Conservation (phyloP, 129 eudicot species). For the Arctium minus region DNA sequence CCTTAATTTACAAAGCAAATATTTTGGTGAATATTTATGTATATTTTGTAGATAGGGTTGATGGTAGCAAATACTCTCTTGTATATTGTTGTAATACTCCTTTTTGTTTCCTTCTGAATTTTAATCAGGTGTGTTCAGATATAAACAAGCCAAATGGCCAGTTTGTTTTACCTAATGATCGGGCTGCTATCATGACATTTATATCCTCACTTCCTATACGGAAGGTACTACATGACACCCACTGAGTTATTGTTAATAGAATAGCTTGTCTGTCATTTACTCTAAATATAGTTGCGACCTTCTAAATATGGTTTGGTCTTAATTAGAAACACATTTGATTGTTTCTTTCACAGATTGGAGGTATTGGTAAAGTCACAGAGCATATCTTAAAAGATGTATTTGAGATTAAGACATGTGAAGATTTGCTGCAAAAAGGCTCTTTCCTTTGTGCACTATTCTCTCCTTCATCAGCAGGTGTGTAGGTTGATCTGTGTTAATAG, state of each 20-base stretch:
- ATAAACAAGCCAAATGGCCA: slow-evolving; percentile 97
- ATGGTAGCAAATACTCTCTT: not conserved
- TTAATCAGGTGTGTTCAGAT: slow-evolving; percentile 81
- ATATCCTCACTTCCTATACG: slow-evolving; percentile 93
- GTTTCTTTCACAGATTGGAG: slow-evolving; percentile 69
- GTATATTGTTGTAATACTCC: not conserved
- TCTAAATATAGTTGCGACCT: not conserved
- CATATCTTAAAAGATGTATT: slow-evolving; percentile 70
- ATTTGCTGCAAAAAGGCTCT: slow-evolving; percentile 75
- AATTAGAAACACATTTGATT: slow-evolving; percentile 4
- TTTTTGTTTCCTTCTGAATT: slow-evolving; percentile 2
- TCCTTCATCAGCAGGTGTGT: slow-evolving; percentile 79
- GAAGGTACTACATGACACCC: slow-evolving; percentile 48
- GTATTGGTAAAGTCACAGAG: slow-evolving; percentile 96
- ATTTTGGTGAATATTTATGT: not conserved
- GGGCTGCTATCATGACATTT: slow-evolving; percentile 76
- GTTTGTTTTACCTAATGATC: slow-evolving; percentile 74
- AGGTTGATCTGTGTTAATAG: not conserved
- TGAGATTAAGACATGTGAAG: slow-evolving; percentile 79
- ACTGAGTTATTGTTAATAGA: not conserved
- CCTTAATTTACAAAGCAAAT: not conserved
- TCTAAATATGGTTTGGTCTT: not conserved
- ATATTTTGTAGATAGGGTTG: not conserved
- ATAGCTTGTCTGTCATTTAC: slow-evolving; percentile 12
- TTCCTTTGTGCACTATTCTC: slow-evolving; percentile 78